Conservation (phyloP, 352 stramenopile species). For the Globisporangium yorkense region DNA sequence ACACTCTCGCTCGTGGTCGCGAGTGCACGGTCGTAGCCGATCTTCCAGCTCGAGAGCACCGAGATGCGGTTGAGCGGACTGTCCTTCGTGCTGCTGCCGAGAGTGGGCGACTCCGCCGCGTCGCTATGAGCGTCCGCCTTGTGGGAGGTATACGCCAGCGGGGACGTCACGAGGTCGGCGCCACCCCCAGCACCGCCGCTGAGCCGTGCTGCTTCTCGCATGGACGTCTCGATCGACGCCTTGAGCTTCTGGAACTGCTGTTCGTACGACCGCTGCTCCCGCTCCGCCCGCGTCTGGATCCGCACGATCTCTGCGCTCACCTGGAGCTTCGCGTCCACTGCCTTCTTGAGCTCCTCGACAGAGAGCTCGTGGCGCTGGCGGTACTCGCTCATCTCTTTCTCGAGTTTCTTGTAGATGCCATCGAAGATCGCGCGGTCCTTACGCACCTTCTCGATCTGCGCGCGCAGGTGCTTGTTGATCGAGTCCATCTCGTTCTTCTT, state of each 20-base stretch:
- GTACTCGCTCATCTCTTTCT: slow-evolving; percentile 57
- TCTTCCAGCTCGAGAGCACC: slow-evolving; percentile 67
- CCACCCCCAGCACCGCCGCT: neutral
- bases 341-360: slow-evolving; percentile 34
- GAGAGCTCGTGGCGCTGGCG: slow-evolving; percentile 42
- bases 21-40: slow-evolving; percentile 60
- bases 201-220: slow-evolving; percentile 20
- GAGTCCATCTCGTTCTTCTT: slow-evolving; percentile 82
- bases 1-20: slow-evolving; percentile 33
- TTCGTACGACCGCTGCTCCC: slow-evolving; percentile 55
- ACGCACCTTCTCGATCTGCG: slow-evolving; percentile 63
- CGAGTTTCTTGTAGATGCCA: slow-evolving; percentile 83
- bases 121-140: neutral
- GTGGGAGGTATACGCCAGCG: slow-evolving; percentile 1
- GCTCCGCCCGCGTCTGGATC: slow-evolving; percentile 41
- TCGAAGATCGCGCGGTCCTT: slow-evolving; percentile 75
- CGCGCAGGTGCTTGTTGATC: slow-evolving; percentile 71
- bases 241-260: slow-evolving; percentile 61
- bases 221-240: slow-evolving; percentile 41
- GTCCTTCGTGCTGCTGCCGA: slow-evolving; percentile 15
- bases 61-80: slow-evolving; percentile 44
- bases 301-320: slow-evolving; percentile 41
- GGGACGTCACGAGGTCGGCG: neutral
- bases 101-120: neutral
- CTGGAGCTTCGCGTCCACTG: slow-evolving; percentile 33